Percentiles rank a stretch among this genome's conserved stretches.
These are phyloP conservation scores for Epichloe coenophiala DNA, from an alignment of 2,329 filamentous ascomycete species.

Conservation along the genomic window DNA sequence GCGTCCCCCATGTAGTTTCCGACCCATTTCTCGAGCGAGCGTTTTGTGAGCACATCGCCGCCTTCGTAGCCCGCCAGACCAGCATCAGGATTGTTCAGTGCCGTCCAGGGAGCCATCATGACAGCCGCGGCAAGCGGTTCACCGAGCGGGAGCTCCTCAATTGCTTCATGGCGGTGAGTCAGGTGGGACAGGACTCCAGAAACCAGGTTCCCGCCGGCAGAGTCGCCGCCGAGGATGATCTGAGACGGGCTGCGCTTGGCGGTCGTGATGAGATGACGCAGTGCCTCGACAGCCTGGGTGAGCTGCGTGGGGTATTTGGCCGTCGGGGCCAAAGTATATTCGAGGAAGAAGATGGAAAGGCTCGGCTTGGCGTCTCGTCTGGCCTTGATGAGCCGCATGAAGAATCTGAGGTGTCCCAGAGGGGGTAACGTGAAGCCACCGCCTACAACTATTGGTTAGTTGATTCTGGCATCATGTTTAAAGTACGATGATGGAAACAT, in stretches of 20 bases:
- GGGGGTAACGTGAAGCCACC: conserved; percentile 10
- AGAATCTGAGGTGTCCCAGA: conserved; percentile 8
- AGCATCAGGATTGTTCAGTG: conserved; percentile 1
- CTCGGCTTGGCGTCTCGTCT: conserved; percentile 3
- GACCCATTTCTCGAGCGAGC: conserved; percentile 3
- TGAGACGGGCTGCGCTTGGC: conserved; percentile 3
- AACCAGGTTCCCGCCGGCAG: conserved; percentile 9
- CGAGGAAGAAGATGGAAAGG: conserved; percentile 9
- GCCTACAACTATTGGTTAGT: conserved; percentile 3
- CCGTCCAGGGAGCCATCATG: conserved; percentile 9
- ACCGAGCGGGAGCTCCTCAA: conserved; percentile 4
- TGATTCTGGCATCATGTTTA: background rate
- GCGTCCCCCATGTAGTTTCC: conserved; percentile 6
- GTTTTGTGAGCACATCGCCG: conserved; percentile 6
- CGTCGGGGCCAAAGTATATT: conserved; percentile 9
- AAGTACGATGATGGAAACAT: background rate
- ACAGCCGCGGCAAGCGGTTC: conserved; percentile 7
- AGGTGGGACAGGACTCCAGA: conserved; percentile 10
- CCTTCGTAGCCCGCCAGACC: conserved; percentile 4
- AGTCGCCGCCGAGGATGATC: conserved; percentile 10
- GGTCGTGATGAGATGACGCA: conserved; percentile 7
- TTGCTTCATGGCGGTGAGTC: conserved; percentile 8
- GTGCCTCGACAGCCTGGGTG: conserved; percentile 9
- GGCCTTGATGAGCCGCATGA: conserved; percentile 6
- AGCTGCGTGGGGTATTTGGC: conserved; percentile 11